A percentile compares a stretch with the other conserved stretches of the same genome.
phyloP scores from a whole-genome alignment of 2,329 filamentous ascomycete genomes.

The Hymenotorrendiella dingleyae region DNA sequence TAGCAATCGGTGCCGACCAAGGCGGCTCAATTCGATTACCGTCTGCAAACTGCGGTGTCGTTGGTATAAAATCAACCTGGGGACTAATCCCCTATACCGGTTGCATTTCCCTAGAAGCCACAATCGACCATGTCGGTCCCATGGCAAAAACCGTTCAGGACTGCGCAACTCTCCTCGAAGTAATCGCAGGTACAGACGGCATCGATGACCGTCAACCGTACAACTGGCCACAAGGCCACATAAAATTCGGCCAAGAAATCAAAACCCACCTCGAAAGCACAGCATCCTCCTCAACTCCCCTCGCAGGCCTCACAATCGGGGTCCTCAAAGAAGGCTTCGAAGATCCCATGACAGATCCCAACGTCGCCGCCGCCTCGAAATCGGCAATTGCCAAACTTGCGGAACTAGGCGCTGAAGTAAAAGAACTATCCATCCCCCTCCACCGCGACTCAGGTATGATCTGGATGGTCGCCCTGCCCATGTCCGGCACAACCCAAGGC shows the following conservation, averaged over 20 bases:
- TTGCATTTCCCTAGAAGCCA: slow-evolving; percentile 43
- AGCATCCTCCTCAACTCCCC: slow-evolving; percentile 1
- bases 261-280: slow-evolving; percentile 11
- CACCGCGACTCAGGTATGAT: slow-evolving; percentile 43
- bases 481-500: slow-evolving; percentile 36
- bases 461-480: slow-evolving; percentile 44
- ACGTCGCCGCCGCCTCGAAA: slow-evolving; percentile 31
- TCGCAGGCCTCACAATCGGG: slow-evolving; percentile 36
- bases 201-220: slow-evolving; percentile 41
- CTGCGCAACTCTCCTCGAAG: slow-evolving; percentile 37
- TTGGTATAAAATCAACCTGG: slow-evolving; percentile 25
- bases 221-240: slow-evolving; percentile 26
- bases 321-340: slow-evolving; percentile 41
- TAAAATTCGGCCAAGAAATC: slow-evolving; percentile 21
- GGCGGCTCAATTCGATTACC: slow-evolving; percentile 24
- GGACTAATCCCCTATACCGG: slow-evolving; percentile 25
- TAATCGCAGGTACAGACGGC: slow-evolving; percentile 42
- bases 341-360: slow-evolving; percentile 36
- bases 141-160: slow-evolving; percentile 37
- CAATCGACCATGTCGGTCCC: slow-evolving; percentile 45
- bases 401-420: slow-evolving; percentile 42
- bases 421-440: slow-evolving; percentile 44
- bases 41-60: slow-evolving; percentile 22
- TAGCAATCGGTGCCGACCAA: slow-evolving; percentile 31
- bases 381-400: slow-evolving; percentile 36